Percentiles rank a stretch among this genome's conserved stretches.
These are phyloP conservation scores for Podospora pseudocomata DNA, from an alignment of 495 filamentous ascomycete species.

Conservation along the genomic window DNA sequence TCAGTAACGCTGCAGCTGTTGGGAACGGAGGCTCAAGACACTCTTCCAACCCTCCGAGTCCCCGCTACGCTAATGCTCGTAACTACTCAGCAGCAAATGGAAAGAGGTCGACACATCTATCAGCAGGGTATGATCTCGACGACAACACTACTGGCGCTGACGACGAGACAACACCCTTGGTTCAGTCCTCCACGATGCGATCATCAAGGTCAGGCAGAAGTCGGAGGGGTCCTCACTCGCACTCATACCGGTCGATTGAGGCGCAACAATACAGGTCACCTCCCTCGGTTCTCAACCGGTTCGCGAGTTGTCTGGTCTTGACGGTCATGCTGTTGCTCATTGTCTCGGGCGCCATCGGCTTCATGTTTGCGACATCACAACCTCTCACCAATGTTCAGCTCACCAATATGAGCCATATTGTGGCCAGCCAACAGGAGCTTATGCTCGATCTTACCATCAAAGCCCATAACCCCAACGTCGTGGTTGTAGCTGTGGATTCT, in stretches of 20 bases:
- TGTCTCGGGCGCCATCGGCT: constrained; percentile 74
- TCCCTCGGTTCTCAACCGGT: constrained; percentile 63
- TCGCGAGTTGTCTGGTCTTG: constrained; percentile 76
- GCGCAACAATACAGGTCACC: constrained; percentile 61
- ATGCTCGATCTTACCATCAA: constrained; percentile 90
- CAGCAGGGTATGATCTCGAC: constrained; percentile 52
- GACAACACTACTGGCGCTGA: constrained; percentile 64
- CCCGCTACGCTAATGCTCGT: constrained; percentile 31
- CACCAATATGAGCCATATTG: constrained; percentile 75
- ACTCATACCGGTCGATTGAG: constrained; percentile 68
- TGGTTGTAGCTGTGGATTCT: constrained; percentile 75
- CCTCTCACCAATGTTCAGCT: constrained; percentile 74
- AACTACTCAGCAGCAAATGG: constrained; percentile 23
- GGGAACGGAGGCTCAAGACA: constrained; percentile 48
- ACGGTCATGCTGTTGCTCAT: constrained; percentile 70
- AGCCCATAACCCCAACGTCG: constrained; percentile 87
- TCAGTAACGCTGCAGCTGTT: constrained; percentile 37
- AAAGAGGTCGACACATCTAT: constrained; percentile 28
- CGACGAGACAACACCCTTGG: constrained; percentile 84
- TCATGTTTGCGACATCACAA: constrained; percentile 88
- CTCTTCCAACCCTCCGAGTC: constrained; percentile 60
- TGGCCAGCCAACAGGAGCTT: constrained; percentile 90
- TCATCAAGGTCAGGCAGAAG: constrained; percentile 58
- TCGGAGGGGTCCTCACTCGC: constrained; percentile 53
- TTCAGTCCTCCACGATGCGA: constrained; percentile 47